These are phyloP conservation scores for Penicillium cosmopolitanum DNA, from an alignment of 495 filamentous ascomycete species.

Conservation along the genomic window DNA sequence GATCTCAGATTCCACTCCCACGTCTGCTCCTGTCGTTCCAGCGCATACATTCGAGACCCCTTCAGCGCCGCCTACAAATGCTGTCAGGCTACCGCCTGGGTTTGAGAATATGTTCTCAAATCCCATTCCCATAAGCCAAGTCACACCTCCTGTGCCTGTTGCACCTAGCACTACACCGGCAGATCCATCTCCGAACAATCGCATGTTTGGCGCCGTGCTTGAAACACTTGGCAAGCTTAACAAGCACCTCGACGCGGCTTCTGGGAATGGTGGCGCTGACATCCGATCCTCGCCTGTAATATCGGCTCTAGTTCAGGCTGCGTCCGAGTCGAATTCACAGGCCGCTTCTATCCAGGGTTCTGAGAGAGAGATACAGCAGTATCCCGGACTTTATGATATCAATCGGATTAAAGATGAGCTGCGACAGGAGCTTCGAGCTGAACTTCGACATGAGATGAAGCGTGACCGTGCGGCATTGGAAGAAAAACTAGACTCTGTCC, in stretches of 20 bases:
- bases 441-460: constrained; percentile 38
- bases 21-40: constrained; percentile 1
- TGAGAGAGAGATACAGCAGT: neutral
- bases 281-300: constrained; percentile 26
- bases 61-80: constrained; percentile 6
- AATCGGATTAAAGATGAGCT: constrained; percentile 42
- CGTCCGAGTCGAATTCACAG: constrained; percentile 20
- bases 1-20: constrained; percentile 6
- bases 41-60: constrained; percentile 6
- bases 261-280: constrained; percentile 15
- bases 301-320: constrained; percentile 27
- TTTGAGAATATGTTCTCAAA: constrained; percentile 45
- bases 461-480: constrained; percentile 38
- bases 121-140: constrained; percentile 4
- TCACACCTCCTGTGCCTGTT: constrained; percentile 5
- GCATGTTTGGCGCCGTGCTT: constrained; percentile 38
- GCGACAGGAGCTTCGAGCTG: constrained; percentile 36
- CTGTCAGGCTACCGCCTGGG: constrained; percentile 40
- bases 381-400: constrained; percentile 10
- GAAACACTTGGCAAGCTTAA: constrained; percentile 45
- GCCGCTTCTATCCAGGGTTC: neutral
- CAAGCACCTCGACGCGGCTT: constrained; percentile 39
- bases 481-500: constrained; percentile 45
- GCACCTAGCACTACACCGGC: constrained; percentile 5
- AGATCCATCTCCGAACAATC: constrained; percentile 18